A percentile compares a stretch with the other conserved stretches of the same genome.
Evolutionary conservation across 257 asterid species (phyloP).

Genomic region (Solanum lycopersicoides): DNA sequence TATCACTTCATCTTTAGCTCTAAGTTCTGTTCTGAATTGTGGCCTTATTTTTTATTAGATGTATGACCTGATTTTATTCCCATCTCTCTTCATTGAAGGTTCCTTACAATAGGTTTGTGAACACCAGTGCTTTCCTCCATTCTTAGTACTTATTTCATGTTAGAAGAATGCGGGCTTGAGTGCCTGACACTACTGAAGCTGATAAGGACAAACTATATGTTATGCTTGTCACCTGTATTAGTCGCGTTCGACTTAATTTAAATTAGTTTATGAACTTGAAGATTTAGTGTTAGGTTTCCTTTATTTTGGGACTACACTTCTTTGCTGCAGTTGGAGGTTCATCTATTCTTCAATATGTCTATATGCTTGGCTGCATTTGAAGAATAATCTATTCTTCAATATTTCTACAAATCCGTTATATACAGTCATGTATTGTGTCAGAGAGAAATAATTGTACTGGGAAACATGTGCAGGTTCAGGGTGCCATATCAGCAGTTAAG

Average conservation of each 20-base stretch:
- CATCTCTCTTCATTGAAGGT: neutral
- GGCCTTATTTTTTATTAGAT: neutral
- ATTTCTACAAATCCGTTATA: neutral
- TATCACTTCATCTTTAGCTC: neutral
- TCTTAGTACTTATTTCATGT: neutral
- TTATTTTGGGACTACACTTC: neutral
- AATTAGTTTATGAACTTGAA: neutral
- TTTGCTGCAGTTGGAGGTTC: neutral
- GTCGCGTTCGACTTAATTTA: neutral
- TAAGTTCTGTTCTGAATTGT: neutral
- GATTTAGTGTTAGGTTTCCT: neutral
- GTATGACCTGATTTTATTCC: neutral
- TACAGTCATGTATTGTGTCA: neutral
- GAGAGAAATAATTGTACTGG: neutral
- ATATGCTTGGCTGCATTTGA: neutral
- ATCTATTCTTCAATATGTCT: neutral
- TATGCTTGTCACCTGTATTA: neutral
- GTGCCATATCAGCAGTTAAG: conserved; percentile 70
- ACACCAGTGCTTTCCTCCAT: neutral
- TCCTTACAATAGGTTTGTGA: neutral
- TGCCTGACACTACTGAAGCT: neutral
- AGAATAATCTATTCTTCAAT: neutral
- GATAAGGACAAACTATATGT: neutral
- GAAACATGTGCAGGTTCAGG: conserved; percentile 55
- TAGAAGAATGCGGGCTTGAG: neutral